phyloP scores from a whole-genome alignment of 208 protist species.

The Phytomonas serpens region DNA sequence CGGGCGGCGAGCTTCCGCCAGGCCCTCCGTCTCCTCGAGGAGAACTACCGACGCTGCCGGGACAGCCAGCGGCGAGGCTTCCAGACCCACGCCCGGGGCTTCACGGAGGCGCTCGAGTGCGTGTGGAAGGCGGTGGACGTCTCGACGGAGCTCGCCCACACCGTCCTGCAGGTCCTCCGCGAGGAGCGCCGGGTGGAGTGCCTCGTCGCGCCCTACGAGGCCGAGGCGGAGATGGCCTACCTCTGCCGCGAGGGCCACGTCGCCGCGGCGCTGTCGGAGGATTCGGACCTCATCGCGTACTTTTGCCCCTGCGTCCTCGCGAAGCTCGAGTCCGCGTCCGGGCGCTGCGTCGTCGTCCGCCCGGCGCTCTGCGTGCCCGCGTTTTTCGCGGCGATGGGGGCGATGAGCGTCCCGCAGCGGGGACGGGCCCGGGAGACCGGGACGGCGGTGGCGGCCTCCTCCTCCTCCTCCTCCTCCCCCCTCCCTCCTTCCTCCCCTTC shows the following conservation, averaged over 20 bases:
- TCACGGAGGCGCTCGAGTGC: slow-evolving; percentile 33
- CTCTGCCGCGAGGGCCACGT: slow-evolving; percentile 87
- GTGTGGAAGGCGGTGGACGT: slow-evolving; percentile 70
- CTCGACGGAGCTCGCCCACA: slow-evolving; percentile 65
- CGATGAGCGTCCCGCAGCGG: neutral
- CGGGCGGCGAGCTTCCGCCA: slow-evolving; percentile 25
- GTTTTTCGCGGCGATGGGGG: slow-evolving; percentile 28
- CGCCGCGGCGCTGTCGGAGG: slow-evolving; percentile 94
- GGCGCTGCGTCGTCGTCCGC: slow-evolving; percentile 41
- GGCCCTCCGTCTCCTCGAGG: slow-evolving; percentile 34
- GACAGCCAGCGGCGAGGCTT: slow-evolving; percentile 9
- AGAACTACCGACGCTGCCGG: slow-evolving; percentile 21
- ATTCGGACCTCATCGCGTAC: slow-evolving; percentile 98
- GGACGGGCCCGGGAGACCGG: neutral
- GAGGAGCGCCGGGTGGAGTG: slow-evolving; percentile 75
- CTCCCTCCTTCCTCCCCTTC: slow-evolving; percentile 4
- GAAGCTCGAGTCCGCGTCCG: slow-evolving; percentile 50
- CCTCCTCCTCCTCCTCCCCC: neutral
- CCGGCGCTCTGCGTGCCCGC: slow-evolving; percentile 24
- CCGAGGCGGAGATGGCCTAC: slow-evolving; percentile 98
- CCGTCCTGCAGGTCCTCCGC: slow-evolving; percentile 55
- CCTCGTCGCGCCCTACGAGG: slow-evolving; percentile 99
- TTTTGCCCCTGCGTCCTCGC: slow-evolving; percentile 74
- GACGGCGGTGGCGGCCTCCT: neutral
- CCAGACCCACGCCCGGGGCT: slow-evolving; percentile 11